phyloP scores from a whole-genome alignment of 176 grass and related monocot genomes.

The Triticum timopheevii region DNA sequence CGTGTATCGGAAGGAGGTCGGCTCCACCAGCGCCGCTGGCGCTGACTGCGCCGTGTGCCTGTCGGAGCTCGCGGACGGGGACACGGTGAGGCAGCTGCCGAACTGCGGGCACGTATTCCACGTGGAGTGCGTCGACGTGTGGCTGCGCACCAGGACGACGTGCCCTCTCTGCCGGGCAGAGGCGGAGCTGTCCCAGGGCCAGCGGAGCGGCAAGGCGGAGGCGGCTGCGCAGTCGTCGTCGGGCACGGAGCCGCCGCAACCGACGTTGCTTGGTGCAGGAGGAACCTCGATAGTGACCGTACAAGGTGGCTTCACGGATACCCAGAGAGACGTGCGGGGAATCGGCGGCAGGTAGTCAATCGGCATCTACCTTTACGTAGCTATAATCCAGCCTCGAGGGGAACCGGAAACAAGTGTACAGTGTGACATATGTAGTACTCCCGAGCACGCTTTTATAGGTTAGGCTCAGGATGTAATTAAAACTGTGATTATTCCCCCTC shows the following conservation, averaged over 20 bases:
- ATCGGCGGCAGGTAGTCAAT: neutral
- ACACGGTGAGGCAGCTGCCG: constrained; percentile 48
- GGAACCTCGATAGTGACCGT: constrained; percentile 36
- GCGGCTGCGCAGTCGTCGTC: neutral
- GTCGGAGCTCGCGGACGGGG: constrained; percentile 58
- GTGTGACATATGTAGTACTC: no score
- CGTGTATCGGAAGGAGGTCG: neutral
- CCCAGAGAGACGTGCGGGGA: neutral
- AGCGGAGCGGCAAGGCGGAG: neutral
- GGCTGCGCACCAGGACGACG: constrained; percentile 47
- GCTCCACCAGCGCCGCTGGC: neutral
- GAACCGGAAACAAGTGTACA: neutral
- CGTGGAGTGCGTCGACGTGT: constrained; percentile 67
- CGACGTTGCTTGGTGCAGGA: constrained; percentile 10
- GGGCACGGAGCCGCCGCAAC: neutral
- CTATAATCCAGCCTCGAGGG: neutral
- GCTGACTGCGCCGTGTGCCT: constrained; percentile 63
- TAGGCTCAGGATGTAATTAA: no score
- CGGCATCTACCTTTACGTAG: neutral
- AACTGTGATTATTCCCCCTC: no score
- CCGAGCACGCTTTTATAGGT: no score
- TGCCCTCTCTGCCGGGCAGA: constrained; percentile 67
- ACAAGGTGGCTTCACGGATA: neutral
- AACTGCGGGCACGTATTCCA: constrained; percentile 71
- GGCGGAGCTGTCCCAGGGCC: constrained; percentile 14